Evolutionary conservation across 2,329 filamentous ascomycete species (phyloP).

Genomic region (Ophiostoma ips): DNA sequence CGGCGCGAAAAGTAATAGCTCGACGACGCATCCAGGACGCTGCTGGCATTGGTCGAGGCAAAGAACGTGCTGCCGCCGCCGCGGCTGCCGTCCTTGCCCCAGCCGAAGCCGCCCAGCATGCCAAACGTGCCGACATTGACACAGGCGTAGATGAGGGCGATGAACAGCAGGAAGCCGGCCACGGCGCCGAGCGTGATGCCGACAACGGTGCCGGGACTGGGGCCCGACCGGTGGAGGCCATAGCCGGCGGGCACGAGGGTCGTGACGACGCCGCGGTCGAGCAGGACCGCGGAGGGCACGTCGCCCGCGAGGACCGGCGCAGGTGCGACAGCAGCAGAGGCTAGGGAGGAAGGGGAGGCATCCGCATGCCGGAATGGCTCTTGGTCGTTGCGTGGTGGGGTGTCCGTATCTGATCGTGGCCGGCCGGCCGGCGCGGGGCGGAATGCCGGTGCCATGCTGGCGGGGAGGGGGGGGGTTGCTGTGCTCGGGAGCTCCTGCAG

Average conservation of each 20-base stretch:
- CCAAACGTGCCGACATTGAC: slow-evolving; percentile 19
- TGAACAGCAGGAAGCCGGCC: slow-evolving; percentile 28
- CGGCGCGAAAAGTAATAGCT: slow-evolving; percentile 15
- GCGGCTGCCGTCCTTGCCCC: slow-evolving; percentile 1
- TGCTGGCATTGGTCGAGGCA: slow-evolving; percentile 7
- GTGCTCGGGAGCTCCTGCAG: not conserved
- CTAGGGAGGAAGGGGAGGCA: too few species aligned
- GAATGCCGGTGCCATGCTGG: slow-evolving; percentile 1
- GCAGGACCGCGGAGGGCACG: not conserved
- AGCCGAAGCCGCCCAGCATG: not conserved
- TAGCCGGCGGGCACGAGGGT: slow-evolving; percentile 21
- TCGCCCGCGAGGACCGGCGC: not conserved
- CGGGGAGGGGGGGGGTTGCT: not conserved
- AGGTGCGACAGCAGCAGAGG: too few species aligned
- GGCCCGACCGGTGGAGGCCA: slow-evolving; percentile 16
- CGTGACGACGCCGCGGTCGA: slow-evolving; percentile 13
- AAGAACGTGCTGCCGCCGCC: slow-evolving; percentile 8
- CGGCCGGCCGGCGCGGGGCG: not conserved
- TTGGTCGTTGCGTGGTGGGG: not conserved
- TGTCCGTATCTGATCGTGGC: not conserved
- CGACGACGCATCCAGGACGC: slow-evolving; percentile 14
- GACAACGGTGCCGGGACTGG: slow-evolving; percentile 24
- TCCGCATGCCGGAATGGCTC: too few species aligned
- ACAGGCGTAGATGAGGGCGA: slow-evolving; percentile 22
- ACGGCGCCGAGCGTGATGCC: slow-evolving; percentile 26